Evolutionary conservation across 805 yeast species (phyloP).

Genomic region (Yarrowia osloensis): DNA sequence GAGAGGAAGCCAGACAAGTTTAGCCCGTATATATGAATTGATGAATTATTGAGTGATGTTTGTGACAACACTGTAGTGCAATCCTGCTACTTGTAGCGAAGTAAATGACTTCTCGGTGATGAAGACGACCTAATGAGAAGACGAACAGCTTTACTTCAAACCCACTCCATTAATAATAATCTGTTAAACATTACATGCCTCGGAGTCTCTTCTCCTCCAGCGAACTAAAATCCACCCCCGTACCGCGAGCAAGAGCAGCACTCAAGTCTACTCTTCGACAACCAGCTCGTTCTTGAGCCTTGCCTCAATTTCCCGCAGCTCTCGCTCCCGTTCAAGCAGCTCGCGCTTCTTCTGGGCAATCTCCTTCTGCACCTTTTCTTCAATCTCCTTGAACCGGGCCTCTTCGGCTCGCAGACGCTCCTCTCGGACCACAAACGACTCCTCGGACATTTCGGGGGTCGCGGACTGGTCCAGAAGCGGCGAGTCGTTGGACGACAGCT

Average conservation of each 20-base stretch:
- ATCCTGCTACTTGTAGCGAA: too few relatives aligned
- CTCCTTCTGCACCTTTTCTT: constrained; percentile 44
- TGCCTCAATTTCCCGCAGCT: constrained; percentile 46
- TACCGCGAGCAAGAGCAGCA: background rate
- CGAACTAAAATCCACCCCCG: background rate
- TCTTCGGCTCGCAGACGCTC: constrained; percentile 47
- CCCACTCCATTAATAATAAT: background rate
- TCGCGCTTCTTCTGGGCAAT: constrained; percentile 45
- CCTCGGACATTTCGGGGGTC: constrained; percentile 45
- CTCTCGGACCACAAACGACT: constrained; percentile 45
- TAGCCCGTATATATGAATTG: background rate
- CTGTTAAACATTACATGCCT: constrained; percentile 23
- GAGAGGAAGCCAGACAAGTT: background rate
- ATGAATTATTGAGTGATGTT: too few relatives aligned
- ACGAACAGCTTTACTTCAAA: too few relatives aligned
- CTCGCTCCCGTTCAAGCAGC: constrained; percentile 45
- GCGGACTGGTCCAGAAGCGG: constrained; percentile 35
- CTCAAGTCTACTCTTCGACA: background rate
- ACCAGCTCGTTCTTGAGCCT: constrained; percentile 34
- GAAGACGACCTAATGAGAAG: too few relatives aligned
- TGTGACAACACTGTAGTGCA: too few relatives aligned
- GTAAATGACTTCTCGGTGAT: too few relatives aligned
- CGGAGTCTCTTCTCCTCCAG: background rate
- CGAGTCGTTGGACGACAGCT: constrained; percentile 49
- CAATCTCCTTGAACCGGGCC: constrained; percentile 44